phyloP scores from a whole-genome alignment of 2,329 filamentous ascomycete genomes.

The Penicillium sclerotiorum region DNA sequence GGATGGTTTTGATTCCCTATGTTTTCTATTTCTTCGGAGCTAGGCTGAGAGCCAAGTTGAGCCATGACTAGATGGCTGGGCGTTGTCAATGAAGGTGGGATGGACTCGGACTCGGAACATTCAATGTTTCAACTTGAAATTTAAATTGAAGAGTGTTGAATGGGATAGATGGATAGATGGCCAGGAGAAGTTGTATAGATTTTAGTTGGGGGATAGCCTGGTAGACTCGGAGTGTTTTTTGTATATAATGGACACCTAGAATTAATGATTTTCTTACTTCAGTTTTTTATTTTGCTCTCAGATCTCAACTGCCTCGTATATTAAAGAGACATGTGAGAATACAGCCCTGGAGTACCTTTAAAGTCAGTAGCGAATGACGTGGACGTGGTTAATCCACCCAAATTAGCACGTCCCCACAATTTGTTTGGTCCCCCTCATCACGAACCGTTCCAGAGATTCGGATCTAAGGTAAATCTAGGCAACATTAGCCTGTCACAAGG shows the following conservation, averaged over 20 bases:
- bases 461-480: neutral
- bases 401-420: neutral
- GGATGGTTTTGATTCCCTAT: slow-evolving; percentile 26
- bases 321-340: too few relatives aligned
- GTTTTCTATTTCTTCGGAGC: slow-evolving; percentile 23
- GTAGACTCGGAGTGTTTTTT: too few relatives aligned
- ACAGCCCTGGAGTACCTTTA: too few relatives aligned
- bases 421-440: slow-evolving; percentile 3
- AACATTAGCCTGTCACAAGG: neutral
- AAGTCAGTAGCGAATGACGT: neutral
- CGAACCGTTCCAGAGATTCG: neutral
- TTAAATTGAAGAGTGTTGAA: neutral
- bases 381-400: neutral
- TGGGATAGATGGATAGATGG: neutral
- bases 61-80: neutral
- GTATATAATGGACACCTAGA: too few relatives aligned
- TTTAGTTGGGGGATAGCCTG: too few relatives aligned
- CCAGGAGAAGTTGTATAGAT: too few relatives aligned
- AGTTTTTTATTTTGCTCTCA: neutral
- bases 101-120: too few relatives aligned
- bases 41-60: slow-evolving; percentile 17
- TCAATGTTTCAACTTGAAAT: too few relatives aligned
- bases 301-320: too few relatives aligned
- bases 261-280: neutral
- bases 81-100: too few relatives aligned